Evolutionary conservation across 768 basidiomycete species (phyloP).

Genomic region (Tylopilus intermedius): DNA sequence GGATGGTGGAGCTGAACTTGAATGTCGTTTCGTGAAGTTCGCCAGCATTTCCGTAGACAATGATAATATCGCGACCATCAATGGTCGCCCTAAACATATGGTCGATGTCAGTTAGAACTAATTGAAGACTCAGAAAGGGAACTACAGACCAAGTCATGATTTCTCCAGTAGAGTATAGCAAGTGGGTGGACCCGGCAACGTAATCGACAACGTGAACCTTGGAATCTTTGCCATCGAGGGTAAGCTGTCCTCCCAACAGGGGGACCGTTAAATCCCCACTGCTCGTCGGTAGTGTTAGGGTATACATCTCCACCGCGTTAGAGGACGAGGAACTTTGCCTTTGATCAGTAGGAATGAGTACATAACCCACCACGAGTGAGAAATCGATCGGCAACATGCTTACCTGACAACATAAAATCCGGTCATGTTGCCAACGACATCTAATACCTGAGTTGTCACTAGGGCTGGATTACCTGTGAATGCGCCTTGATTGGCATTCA

Average conservation of each 20-base stretch:
- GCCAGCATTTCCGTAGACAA: constrained; percentile 44
- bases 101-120: background rate
- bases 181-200: constrained; percentile 37
- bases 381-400: background rate
- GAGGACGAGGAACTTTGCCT: constrained; percentile 17
- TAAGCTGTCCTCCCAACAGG: constrained; percentile 38
- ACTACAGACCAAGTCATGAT: constrained; percentile 42
- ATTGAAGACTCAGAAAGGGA: background rate
- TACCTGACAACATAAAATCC: constrained; percentile 40
- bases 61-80: constrained; percentile 42
- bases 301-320: constrained; percentile 25
- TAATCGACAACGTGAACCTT: constrained; percentile 51
- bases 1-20: constrained; percentile 29
- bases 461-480: constrained; percentile 47
- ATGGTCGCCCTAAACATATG: constrained; percentile 39
- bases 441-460: constrained; percentile 46
- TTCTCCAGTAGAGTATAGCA: constrained; percentile 47
- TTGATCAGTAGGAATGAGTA: constrained; percentile 5
- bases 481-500: constrained; percentile 36
- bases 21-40: constrained; percentile 50
- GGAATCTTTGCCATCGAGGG: constrained; percentile 48
- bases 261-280: constrained; percentile 40
- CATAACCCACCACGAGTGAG: background rate
- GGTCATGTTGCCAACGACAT: constrained; percentile 44
- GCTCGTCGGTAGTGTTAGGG: constrained; percentile 41